A percentile compares a stretch with the other conserved stretches of the same genome.
Conservation (phyloP, 345 rosid genomes). For the Eucalyptus marginata region DNA sequence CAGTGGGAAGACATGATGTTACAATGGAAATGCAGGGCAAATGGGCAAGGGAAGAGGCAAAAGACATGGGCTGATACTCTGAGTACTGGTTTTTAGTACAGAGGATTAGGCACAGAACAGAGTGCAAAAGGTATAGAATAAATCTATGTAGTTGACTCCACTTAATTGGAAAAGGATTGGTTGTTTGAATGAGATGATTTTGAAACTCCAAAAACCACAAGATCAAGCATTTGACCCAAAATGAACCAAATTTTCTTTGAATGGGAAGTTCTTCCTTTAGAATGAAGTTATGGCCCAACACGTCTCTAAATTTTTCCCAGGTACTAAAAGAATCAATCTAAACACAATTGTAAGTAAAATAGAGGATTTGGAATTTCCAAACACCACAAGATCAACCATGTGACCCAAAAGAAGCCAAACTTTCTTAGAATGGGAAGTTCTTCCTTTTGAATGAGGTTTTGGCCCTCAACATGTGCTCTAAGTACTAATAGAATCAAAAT, state of each 20-base stretch:
- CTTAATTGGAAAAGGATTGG: neutral
- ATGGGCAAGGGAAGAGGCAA: neutral
- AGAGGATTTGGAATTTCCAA: neutral
- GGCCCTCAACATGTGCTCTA: neutral
- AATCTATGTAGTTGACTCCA: neutral
- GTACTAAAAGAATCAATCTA: neutral
- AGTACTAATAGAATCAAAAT: neutral
- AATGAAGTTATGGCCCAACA: neutral
- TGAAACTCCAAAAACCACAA: neutral
- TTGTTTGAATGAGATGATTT: neutral
- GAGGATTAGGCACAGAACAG: neutral
- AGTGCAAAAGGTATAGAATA: neutral
- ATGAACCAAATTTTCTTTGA: neutral
- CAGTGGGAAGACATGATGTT: neutral
- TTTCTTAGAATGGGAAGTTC: neutral
- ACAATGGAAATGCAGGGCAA: neutral
- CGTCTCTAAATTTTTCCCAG: neutral
- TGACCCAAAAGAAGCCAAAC: neutral
- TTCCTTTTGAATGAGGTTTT: neutral
- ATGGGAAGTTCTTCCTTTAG: neutral
- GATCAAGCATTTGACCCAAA: neutral
- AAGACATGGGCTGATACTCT: neutral
- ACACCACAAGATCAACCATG: neutral
- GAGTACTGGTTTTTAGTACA: neutral
- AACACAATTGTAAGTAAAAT: neutral